Evolutionary conservation across 768 basidiomycete genomes (phyloP).

Genomic region (Lactarius psammicola): DNA sequence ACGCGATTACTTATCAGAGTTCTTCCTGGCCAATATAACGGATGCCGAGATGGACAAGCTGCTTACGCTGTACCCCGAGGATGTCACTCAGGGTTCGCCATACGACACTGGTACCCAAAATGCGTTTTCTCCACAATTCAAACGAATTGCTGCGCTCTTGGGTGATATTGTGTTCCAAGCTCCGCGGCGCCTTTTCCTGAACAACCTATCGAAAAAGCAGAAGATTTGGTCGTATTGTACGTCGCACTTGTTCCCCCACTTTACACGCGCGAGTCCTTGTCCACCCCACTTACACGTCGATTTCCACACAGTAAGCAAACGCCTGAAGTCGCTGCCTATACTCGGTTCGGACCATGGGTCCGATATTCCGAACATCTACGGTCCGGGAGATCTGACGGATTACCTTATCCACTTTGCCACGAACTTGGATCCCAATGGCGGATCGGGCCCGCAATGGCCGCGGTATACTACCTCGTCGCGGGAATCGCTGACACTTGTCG

Average conservation of each 20-base stretch:
- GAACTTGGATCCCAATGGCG: conserved; percentile 34
- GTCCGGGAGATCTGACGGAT: conserved; percentile 21
- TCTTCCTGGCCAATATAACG: conserved; percentile 13
- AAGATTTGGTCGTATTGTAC: conserved; percentile 38
- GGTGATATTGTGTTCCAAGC: conserved; percentile 41
- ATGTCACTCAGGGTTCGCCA: conserved; percentile 33
- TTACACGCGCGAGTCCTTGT: background rate
- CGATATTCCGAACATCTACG: conserved; percentile 20
- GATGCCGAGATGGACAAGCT: conserved; percentile 19
- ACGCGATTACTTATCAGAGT: conserved; percentile 14
- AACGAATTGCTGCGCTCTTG: conserved; percentile 40
- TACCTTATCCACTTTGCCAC: conserved; percentile 32
- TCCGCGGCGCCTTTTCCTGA: conserved; percentile 40
- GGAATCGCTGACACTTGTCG: conserved; percentile 23
- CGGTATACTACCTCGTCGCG: conserved; percentile 17
- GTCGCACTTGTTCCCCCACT: conserved; percentile 24
- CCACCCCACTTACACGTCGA: background rate
- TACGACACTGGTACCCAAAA: conserved; percentile 31
- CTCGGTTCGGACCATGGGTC: conserved; percentile 33
- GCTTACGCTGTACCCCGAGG: conserved; percentile 21
- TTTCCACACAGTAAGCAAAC: conserved; percentile 36
- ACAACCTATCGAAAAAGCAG: conserved; percentile 35
- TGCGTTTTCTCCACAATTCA: conserved; percentile 39
- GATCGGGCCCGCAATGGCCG: conserved; percentile 20
- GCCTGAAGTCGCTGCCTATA: conserved; percentile 32